Conservation (phyloP, 2,329 filamentous ascomycete genomes). For the Ascochyta pisi region DNA sequence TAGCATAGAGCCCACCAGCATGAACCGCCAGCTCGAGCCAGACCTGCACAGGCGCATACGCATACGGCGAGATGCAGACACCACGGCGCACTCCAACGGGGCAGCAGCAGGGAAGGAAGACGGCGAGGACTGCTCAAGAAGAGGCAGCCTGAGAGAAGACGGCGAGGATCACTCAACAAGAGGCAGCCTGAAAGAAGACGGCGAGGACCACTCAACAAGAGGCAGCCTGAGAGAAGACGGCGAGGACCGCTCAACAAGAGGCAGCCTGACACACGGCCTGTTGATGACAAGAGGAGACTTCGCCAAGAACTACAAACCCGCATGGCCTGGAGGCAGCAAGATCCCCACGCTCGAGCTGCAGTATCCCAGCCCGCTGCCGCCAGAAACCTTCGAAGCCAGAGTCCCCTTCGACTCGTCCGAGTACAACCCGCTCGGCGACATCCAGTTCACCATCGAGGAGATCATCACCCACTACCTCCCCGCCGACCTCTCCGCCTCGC, state of each 20-base stretch:
- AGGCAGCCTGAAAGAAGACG: constrained; percentile 27
- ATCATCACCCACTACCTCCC: constrained; percentile 77
- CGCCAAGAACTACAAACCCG: constrained; percentile 58
- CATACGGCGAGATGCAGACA: constrained; percentile 25
- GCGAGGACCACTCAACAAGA: not conserved
- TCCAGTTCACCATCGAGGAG: constrained; percentile 69
- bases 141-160: not conserved
- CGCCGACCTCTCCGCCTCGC: constrained; percentile 68
- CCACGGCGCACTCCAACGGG: constrained; percentile 2
- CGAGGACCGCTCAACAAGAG: constrained; percentile 4
- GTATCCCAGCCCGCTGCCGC: constrained; percentile 77
- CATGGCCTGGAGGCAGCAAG: constrained; percentile 55
- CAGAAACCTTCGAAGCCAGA: constrained; percentile 62
- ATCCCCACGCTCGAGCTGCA: constrained; percentile 70
- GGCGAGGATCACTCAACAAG: constrained; percentile 1
- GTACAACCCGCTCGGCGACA: constrained; percentile 71
- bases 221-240: no score
- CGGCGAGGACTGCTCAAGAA: not conserved
- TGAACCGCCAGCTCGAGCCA: constrained; percentile 47
- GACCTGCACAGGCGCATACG: constrained; percentile 45
- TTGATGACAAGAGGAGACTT: constrained; percentile 51
- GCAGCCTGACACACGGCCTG: constrained; percentile 50
- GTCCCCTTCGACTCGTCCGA: constrained; percentile 34
- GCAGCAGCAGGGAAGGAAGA: not conserved
- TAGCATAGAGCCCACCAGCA: constrained; percentile 45